Base-by-base conservation (phyloP, 2,329 filamentous ascomycete genomes). In the Hypoxylon rubiginosum region DNA sequence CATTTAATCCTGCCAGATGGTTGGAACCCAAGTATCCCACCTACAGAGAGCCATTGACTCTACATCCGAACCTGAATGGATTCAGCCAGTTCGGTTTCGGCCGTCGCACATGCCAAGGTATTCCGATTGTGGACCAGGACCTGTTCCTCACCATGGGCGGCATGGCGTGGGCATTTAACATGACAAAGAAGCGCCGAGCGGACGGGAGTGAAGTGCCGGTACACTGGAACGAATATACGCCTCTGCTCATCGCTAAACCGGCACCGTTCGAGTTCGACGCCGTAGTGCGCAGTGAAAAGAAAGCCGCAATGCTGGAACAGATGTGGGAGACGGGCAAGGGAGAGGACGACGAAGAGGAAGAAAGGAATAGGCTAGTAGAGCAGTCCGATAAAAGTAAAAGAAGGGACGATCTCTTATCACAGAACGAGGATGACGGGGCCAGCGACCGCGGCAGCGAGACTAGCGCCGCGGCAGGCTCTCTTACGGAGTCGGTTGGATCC, bases 71-170 rank as follows among this genome's bases (percentile, higher is more conserved):
- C 21, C 75, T 82, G 4, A 71, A 75, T 26, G 81, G 83, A 32
- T 81, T 78, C 68, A 77, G 77, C 28, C 78, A 81, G 19, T 88
- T 88, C 68, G 86, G 86, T 1, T 87, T 85, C 70, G 86, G 86
- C 0, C 79, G 85, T 1, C 78, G 86, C 2, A 82, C 84, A 0
- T 83, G 82, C 41, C 82, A 81, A 52, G 81, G 81, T 3, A 68
- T 80, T 1, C 79, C 80, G 19, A 77, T 82, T 17, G 80, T 81
- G 0, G 80, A 82, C 56, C 77, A 80, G 65, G 78, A 80, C 39
- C 72, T 82, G 10, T 81, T 79, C 67, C 76, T 82, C 2, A 71
- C 78, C 34, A 78, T 81, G 68, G 80, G 80, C 26, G 75, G 79
- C 19, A 68, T 82, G 58, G 76, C 77, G 0, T 82, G 79, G 77